Conservation (phyloP, 768 basidiomycete species). For the Boletus subcaerulescens region DNA sequence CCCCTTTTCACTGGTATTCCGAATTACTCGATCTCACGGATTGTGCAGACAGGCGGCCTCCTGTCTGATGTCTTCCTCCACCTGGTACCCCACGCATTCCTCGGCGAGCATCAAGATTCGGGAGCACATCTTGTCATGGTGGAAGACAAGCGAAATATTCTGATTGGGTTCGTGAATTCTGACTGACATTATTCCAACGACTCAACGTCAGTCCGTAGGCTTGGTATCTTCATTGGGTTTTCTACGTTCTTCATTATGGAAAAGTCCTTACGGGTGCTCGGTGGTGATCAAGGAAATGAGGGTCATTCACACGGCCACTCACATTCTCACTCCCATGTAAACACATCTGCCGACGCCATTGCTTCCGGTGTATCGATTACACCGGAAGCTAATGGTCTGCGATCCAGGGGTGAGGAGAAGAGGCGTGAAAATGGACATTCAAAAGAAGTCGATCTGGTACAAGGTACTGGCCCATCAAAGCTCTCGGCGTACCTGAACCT, state of each 20-base stretch:
- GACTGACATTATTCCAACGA: neutral
- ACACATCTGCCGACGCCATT: slow-evolving; percentile 31
- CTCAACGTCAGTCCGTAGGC: slow-evolving; percentile 37
- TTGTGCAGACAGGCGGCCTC: slow-evolving; percentile 74
- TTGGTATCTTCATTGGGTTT: slow-evolving; percentile 84
- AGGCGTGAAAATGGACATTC: slow-evolving; percentile 15
- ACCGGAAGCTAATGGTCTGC: slow-evolving; percentile 45
- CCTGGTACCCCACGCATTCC: slow-evolving; percentile 87
- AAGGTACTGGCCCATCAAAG: slow-evolving; percentile 61
- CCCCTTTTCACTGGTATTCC: slow-evolving; percentile 3
- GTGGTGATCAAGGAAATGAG: slow-evolving; percentile 50
- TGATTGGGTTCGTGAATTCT: slow-evolving; percentile 64
- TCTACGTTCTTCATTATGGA: slow-evolving; percentile 92
- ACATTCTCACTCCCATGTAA: slow-evolving; percentile 51
- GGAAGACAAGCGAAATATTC: slow-evolving; percentile 87
- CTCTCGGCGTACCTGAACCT: slow-evolving; percentile 90
- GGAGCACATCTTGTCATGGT: slow-evolving; percentile 80
- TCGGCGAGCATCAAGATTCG: slow-evolving; percentile 77
- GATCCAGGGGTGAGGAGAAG: slow-evolving; percentile 40
- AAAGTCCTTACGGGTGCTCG: slow-evolving; percentile 81
- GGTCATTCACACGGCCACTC: slow-evolving; percentile 55
- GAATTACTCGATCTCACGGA: slow-evolving; percentile 18
- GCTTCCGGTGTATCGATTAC: slow-evolving; percentile 49
- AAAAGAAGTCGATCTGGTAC: slow-evolving; percentile 23
- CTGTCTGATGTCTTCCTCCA: slow-evolving; percentile 93